Percentiles rank a stretch among this genome's conserved stretches.
Evolutionary conservation across 805 yeast genomes (phyloP).

Genomic region (Saccharomycopsis microspora): DNA sequence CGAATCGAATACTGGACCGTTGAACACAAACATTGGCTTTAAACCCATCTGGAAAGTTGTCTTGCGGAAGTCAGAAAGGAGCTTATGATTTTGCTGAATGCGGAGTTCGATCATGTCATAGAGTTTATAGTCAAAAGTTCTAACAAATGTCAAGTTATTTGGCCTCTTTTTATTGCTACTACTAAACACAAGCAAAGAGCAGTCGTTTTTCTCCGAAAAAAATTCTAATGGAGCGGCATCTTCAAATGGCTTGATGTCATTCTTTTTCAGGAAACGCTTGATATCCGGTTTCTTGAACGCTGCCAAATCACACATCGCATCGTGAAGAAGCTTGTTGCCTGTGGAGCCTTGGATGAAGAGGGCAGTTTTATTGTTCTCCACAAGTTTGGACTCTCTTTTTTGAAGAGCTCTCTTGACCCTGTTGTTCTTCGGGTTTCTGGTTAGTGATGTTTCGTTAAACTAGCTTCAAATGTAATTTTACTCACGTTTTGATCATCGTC

Average conservation of each 20-base stretch:
- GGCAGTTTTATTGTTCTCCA: conserved; percentile 84
- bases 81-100: conserved; percentile 54
- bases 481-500: no score
- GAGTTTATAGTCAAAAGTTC: conserved; percentile 83
- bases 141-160: conserved; percentile 73
- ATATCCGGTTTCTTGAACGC: conserved; percentile 86
- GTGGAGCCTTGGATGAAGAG: conserved; percentile 86
- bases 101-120: conserved; percentile 91
- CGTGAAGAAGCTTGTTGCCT: conserved; percentile 69
- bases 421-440: conserved; percentile 71
- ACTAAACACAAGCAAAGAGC: conserved; percentile 71
- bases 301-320: conserved; percentile 78
- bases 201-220: conserved; percentile 89
- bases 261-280: conserved; percentile 80
- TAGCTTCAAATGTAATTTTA: no score
- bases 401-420: conserved; percentile 92
- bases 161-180: conserved; percentile 86
- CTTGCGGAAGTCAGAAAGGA: conserved; percentile 71
- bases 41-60: conserved; percentile 77
- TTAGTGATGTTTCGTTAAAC: no score
- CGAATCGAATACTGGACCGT: conserved; percentile 83
- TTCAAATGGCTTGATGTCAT: conserved; percentile 87
- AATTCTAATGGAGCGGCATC: conserved; percentile 79
- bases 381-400: conserved; percentile 75
- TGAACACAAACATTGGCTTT: conserved; percentile 89